Conservation (phyloP, 2,329 filamentous ascomycete species). For the Cytospora piceae region DNA sequence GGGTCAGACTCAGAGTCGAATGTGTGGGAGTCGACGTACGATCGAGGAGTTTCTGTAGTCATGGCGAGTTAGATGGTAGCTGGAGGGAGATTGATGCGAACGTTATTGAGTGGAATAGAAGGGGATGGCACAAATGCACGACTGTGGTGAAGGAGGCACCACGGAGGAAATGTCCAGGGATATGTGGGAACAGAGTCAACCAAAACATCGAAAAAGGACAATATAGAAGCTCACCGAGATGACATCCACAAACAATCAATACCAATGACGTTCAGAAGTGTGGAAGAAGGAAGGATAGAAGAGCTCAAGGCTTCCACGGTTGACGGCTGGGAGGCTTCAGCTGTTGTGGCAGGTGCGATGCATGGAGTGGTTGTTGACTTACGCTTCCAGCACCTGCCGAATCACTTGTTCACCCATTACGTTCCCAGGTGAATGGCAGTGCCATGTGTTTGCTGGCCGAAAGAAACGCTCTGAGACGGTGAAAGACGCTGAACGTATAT, state of each 20-base stretch:
- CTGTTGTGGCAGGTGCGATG: not conserved
- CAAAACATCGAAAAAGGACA: not conserved
- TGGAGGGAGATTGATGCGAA: not conserved
- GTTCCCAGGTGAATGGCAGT: too few relatives aligned
- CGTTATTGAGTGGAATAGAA: not conserved
- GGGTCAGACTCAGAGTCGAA: not conserved
- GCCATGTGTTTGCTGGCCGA: not conserved
- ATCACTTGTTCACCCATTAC: too few relatives aligned
- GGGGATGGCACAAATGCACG: not conserved
- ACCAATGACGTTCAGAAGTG: not conserved
- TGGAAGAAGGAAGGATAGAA: not conserved
- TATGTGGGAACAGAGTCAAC: not conserved
- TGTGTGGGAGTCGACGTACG: not conserved
- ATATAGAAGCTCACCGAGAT: not conserved
- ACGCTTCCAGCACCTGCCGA: not conserved
- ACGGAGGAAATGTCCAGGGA: not conserved
- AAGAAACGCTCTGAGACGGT: not conserved
- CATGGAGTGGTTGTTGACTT: not conserved
- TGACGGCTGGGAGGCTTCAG: not conserved
- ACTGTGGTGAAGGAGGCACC: not conserved
- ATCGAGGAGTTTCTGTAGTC: slow-evolving; percentile 15
- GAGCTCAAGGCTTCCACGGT: not conserved
- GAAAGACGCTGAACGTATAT: not conserved
- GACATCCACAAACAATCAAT: not conserved
- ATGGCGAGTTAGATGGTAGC: slow-evolving; percentile 11